Percentiles rank a stretch among this genome's conserved stretches.
Evolutionary conservation across 495 filamentous ascomycete genomes (phyloP).

Genomic region (Penicillium arizonense): DNA sequence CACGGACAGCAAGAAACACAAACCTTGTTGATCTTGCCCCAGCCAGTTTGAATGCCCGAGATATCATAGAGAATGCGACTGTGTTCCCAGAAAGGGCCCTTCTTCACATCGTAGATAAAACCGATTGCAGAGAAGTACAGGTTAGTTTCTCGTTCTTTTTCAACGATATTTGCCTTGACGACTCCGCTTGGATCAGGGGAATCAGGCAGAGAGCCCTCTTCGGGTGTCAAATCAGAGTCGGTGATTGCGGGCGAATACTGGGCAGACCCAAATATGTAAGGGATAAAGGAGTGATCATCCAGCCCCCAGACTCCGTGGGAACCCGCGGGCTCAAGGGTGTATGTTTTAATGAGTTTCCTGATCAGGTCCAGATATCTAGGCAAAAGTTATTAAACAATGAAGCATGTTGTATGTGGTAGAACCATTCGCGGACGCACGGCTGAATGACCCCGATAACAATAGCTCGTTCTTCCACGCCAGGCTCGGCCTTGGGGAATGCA

Average conservation of each 20-base stretch:
- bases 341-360: conserved; percentile 78
- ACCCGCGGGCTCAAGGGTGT: conserved; percentile 93
- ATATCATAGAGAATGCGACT: conserved; percentile 95
- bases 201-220: conserved; percentile 70
- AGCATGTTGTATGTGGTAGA: neutral
- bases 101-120: conserved; percentile 98
- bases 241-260: conserved; percentile 78
- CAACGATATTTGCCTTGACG: conserved; percentile 61
- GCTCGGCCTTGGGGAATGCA: conserved; percentile 55
- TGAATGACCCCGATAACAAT: conserved; percentile 81
- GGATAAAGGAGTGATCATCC: conserved; percentile 97
- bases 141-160: conserved; percentile 67
- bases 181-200: conserved; percentile 72
- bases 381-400: conserved; percentile 5
- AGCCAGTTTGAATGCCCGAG: conserved; percentile 82
- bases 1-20: neutral
- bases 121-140: conserved; percentile 98
- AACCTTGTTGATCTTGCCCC: conserved; percentile 98
- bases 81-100: conserved; percentile 97
- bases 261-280: conserved; percentile 89
- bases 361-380: conserved; percentile 79
- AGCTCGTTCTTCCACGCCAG: conserved; percentile 64
- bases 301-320: conserved; percentile 97
- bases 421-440: conserved; percentile 55
- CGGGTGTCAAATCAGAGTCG: conserved; percentile 58